Evolutionary conservation across 768 basidiomycete species (phyloP), one percentile per base, ranked within the genome.

Genomic region (Candolleomyces eurysporus): DNA sequence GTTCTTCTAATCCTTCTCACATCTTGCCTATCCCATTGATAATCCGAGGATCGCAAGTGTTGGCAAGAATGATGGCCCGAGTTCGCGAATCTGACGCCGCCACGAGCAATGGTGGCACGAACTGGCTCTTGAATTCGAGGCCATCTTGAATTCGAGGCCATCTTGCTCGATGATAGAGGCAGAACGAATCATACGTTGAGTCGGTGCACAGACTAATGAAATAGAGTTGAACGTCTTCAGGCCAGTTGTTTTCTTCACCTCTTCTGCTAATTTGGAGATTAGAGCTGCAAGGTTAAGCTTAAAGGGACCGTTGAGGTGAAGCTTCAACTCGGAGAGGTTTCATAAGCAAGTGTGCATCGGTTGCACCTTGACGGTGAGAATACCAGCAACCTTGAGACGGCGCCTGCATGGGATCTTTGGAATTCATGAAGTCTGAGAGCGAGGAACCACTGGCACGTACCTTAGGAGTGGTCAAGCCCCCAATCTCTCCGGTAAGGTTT

Each of bases 1-100:
- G n/a, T n/a, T n/a, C n/a, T n/a, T n/a, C n/a, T n/a, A n/a, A n/a
- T n/a, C n/a, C n/a, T n/a, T n/a, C n/a, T n/a, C n/a, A n/a, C n/a
- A n/a, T n/a, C n/a, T n/a, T n/a, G n/a, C n/a, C n/a, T 84, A 79
- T 98, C 96, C 97, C 97, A n/a, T 98, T 96, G 69, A 96, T 97
- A 65, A 98, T 98, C 76, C 97, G 98, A 71, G 97, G n/a, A 52
- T 97, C 97, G 73, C 97, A 99, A 58, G 97, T 97, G 71, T 98
- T 99, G 66, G 97, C 97, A 58, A 99, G 88, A 51, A 99, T 94
- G 56, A 95, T 71, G 67, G 94, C 97, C 60, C 97, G 98, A 92
- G 43, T 87, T 98, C 95, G 71, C 94, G 86, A 65, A n/a, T n/a
- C n/a, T n/a, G n/a, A n/a, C n/a, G n/a, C 97, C n/a, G 67, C 98